phyloP scores from a whole-genome alignment of 345 rosid species.

The Populus simonii region DNA sequence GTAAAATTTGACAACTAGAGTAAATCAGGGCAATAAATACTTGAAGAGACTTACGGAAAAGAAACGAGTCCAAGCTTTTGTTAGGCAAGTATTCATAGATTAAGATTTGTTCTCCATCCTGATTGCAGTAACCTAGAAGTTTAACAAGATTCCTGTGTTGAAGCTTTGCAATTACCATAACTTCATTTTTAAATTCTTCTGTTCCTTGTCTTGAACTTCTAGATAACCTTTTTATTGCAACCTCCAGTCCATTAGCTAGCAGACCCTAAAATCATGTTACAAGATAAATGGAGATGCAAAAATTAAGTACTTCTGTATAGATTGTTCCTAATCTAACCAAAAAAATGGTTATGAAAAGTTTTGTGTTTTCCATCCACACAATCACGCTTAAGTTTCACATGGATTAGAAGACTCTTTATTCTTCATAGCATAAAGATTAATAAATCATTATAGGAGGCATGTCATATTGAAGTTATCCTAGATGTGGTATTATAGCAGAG shows the following conservation, averaged over 20 bases:
- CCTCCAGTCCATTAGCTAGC: not conserved
- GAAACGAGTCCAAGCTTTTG: conserved; percentile 43
- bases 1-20: not conserved
- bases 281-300: too few relatives aligned
- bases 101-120: conserved; percentile 57
- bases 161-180: conserved; percentile 11
- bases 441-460: too few relatives aligned
- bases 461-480: too few relatives aligned
- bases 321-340: too few relatives aligned
- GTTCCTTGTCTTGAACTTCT: conserved; percentile 7
- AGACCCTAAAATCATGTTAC: not conserved
- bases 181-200: conserved; percentile 12
- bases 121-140: conserved; percentile 25
- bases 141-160: conserved; percentile 14
- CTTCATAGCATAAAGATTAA: too few relatives aligned
- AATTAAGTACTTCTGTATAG: too few relatives aligned
- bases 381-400: too few relatives aligned
- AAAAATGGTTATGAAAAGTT: too few relatives aligned
- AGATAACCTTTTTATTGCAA: conserved; percentile 14
- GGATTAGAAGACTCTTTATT: too few relatives aligned
- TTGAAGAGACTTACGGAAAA: conserved; percentile 44
- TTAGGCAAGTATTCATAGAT: conserved; percentile 63
- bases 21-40: not conserved
- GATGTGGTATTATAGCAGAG: too few relatives aligned
- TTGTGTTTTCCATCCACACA: too few relatives aligned